Percentiles rank a stretch among this genome's conserved stretches.
Evolutionary conservation across 495 filamentous ascomycete genomes (phyloP).

Genomic region (Hypoxylon cercidicola): DNA sequence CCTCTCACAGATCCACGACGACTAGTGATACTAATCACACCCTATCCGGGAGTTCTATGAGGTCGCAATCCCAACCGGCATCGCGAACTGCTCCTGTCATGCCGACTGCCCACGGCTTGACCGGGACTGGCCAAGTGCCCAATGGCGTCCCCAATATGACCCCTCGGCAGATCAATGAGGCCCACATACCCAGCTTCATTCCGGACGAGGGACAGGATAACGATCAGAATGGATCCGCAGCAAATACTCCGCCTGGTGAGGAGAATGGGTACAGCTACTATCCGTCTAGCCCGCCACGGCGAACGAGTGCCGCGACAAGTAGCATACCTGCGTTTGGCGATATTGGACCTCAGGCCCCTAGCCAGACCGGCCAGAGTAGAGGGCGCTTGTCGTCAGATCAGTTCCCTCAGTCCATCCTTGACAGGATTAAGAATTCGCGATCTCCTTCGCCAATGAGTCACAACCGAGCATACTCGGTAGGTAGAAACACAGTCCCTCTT

Average conservation of each 20-base stretch:
- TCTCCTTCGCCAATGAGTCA: conserved; percentile 66
- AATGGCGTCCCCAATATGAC: conserved; percentile 47
- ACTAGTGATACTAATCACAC: conserved; percentile 52
- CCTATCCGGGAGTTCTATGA: conserved; percentile 55
- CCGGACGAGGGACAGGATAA: conserved; percentile 59
- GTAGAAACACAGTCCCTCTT: conserved; percentile 53
- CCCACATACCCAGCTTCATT: conserved; percentile 59
- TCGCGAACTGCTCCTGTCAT: conserved; percentile 49
- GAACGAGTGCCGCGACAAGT: conserved; percentile 48
- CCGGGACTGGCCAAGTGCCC: conserved; percentile 39
- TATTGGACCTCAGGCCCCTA: conserved; percentile 42
- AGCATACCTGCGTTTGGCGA: conserved; percentile 58
- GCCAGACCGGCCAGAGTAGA: conserved; percentile 46
- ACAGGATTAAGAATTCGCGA: conserved; percentile 61
- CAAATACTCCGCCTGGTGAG: conserved; percentile 55
- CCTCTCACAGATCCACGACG: conserved; percentile 58
- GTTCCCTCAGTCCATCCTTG: conserved; percentile 59
- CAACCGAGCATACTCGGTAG: conserved; percentile 55
- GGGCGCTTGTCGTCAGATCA: conserved; percentile 62
- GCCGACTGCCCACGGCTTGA: conserved; percentile 34
- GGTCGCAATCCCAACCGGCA: conserved; percentile 68
- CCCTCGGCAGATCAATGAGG: conserved; percentile 53
- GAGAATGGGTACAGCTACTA: conserved; percentile 44
- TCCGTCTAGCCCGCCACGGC: conserved; percentile 46
- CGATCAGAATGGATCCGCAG: conserved; percentile 38